Evolutionary conservation across 345 rosid species (phyloP).

Genomic region (Moricandia arvensis): DNA sequence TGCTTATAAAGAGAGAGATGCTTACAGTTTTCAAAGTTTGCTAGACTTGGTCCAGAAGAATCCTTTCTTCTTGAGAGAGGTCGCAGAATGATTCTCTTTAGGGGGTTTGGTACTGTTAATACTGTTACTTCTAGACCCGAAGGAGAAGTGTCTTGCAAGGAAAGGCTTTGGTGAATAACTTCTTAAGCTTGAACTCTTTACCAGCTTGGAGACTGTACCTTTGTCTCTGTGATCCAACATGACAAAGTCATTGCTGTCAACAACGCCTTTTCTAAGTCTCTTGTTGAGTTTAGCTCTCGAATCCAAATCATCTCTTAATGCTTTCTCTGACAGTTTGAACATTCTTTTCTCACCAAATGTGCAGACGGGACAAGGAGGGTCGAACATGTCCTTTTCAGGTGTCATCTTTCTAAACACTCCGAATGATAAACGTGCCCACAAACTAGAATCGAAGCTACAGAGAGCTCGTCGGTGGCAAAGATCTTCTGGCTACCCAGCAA

Average conservation of each 20-base stretch:
- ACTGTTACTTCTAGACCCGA: slow-evolving; percentile 62
- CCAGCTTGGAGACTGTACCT: slow-evolving; percentile 49
- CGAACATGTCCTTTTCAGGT: slow-evolving; percentile 67
- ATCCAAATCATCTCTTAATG: slow-evolving; percentile 69
- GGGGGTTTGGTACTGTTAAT: slow-evolving; percentile 40
- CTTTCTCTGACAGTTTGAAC: slow-evolving; percentile 69
- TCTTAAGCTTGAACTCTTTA: slow-evolving; percentile 67
- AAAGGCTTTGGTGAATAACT: slow-evolving; percentile 62
- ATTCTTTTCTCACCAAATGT: slow-evolving; percentile 77
- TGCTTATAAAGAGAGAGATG: background rate
- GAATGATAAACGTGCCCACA: slow-evolving; percentile 94
- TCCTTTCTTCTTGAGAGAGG: slow-evolving; percentile 54
- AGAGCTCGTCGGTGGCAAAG: slow-evolving; percentile 52
- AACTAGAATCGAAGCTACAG: slow-evolving; percentile 67
- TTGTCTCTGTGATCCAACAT: slow-evolving; percentile 44
- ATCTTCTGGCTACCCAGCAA: slow-evolving; percentile 75
- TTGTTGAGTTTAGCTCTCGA: slow-evolving; percentile 54
- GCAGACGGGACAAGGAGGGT: slow-evolving; percentile 86
- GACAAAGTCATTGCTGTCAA: slow-evolving; percentile 51
- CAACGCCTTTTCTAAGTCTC: slow-evolving; percentile 60
- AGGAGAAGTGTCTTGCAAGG: slow-evolving; percentile 70
- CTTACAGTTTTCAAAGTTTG: slow-evolving; percentile 51
- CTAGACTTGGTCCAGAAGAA: slow-evolving; percentile 85
- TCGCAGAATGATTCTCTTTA: slow-evolving; percentile 46
- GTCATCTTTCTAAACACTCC: slow-evolving; percentile 93